Base-by-base conservation (phyloP, 2,329 filamentous ascomycete genomes). In the Neurospora sp. region DNA sequence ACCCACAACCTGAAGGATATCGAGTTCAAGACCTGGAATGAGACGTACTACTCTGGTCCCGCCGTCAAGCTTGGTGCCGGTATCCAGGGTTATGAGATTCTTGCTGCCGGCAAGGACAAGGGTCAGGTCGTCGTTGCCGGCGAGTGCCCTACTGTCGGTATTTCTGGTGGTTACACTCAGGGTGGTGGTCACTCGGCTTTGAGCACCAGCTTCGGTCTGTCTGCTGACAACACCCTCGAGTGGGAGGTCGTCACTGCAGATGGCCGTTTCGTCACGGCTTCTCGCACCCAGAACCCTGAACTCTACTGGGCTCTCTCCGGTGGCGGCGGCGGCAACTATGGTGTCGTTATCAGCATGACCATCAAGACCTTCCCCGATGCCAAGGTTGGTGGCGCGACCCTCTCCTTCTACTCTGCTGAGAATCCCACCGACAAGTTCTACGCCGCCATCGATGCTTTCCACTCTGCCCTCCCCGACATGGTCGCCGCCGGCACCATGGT, bases 31-130 rank as follows among this genome's bases (percentile, higher is more conserved):
- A 71, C 67, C 66, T 74, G 77, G 40, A 71, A 74, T 23, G 81
- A 80, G 73, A 66, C 52, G 33, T 70, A 76, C 38, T 82, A 84
- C 75, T 74, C 73, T 2, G 85, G 85, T 0, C 78, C 82, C 1
- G 86, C 85, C 0, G 81, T 88, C 73, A 88, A 85, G 75, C 78
- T 86, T 23, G 86, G 84, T 0, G 83, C 85, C 11, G 86, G 86
- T 70, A 82, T 88, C 4, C 82, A 86, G 70, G 84, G 82, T 3
- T 80, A 79, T 67, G 85, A 88, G 71, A 77, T 85, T 2, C 85
- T 87, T 72, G 81, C 82, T 39, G 82, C 81, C 52, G 84, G 83
- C 2, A 76, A 82, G 10, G 78, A 80, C 17, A 76, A 82, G 38
- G 83, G 83, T 0, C 79, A 84, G 69, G 80, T 80, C 0, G 80